Evolutionary conservation across 2,329 filamentous ascomycete genomes (phyloP).

Genomic region (Madurella fahalii): DNA sequence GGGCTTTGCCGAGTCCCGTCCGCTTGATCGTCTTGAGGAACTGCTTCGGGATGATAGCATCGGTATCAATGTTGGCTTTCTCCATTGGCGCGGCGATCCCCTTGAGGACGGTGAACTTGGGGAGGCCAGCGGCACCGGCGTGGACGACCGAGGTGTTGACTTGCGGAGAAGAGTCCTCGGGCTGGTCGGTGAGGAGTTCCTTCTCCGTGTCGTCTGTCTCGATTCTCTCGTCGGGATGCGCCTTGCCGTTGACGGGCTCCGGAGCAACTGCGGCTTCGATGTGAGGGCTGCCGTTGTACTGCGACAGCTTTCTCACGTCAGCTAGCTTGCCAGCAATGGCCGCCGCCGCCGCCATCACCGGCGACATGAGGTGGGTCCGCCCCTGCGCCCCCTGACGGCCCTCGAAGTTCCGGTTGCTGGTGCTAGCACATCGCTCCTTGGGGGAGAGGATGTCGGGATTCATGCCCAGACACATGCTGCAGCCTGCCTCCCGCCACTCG

Average conservation of each 20-base stretch:
- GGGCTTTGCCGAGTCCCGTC: conserved; percentile 80
- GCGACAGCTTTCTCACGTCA: conserved; percentile 77
- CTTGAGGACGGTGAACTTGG: conserved; percentile 78
- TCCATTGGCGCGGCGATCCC: conserved; percentile 87
- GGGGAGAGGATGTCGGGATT: conserved; percentile 96
- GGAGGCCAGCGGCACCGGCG: conserved; percentile 60
- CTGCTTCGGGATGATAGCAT: conserved; percentile 98
- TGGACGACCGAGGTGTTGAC: conserved; percentile 57
- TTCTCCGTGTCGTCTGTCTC: conserved; percentile 48
- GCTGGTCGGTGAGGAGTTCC: conserved; percentile 53
- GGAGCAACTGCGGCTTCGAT: conserved; percentile 50
- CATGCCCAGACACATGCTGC: conserved; percentile 99
- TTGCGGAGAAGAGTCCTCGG: conserved; percentile 60
- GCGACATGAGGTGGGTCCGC: conserved; percentile 93
- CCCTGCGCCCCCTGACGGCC: conserved; percentile 89
- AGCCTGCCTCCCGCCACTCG: conserved; percentile 96
- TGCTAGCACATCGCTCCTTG: conserved; percentile 88
- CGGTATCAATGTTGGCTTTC: conserved; percentile 91
- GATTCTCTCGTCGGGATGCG: conserved; percentile 51
- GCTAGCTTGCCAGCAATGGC: conserved; percentile 87
- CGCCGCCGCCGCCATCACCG: conserved; percentile 90
- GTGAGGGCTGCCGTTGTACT: conserved; percentile 56
- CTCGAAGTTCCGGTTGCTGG: conserved; percentile 96
- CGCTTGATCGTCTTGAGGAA: conserved; percentile 99
- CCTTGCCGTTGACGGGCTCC: conserved; percentile 32